phyloP scores from a whole-genome alignment of 139 green algal genomes.

The Astrephomene gubernaculifera region DNA sequence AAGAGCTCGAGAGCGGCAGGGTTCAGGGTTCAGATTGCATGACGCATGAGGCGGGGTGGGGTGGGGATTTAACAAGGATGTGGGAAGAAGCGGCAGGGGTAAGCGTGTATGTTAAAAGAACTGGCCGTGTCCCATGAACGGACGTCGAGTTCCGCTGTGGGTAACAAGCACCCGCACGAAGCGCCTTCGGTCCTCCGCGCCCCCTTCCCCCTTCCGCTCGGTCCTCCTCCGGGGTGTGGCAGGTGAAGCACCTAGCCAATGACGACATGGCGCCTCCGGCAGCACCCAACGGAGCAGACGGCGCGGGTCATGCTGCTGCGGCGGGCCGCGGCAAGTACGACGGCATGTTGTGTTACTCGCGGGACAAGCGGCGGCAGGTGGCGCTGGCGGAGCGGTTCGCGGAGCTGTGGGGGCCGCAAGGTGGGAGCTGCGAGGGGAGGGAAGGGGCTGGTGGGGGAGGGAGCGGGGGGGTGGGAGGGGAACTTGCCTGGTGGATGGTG shows the following conservation, averaged over 20 bases:
- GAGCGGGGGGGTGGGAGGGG: not conserved
- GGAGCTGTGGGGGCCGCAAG: slow-evolving; percentile 43
- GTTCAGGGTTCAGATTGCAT: too few species aligned
- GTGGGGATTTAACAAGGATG: too few species aligned
- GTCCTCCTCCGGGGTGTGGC: not conserved
- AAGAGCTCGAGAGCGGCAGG: too few species aligned
- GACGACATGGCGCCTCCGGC: slow-evolving; percentile 20
- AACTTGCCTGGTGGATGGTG: too few species aligned
- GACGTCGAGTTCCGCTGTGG: too few species aligned
- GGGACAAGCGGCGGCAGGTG: slow-evolving; percentile 76
- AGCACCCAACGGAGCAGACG: too few species aligned
- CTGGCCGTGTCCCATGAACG: too few species aligned
- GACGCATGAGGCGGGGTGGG: too few species aligned
- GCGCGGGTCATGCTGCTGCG: too few species aligned
- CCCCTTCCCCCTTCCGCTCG: not conserved
- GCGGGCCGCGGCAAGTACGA: slow-evolving; percentile 60
- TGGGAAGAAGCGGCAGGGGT: too few species aligned
- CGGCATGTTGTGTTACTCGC: slow-evolving; percentile 61
- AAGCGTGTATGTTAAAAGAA: too few species aligned
- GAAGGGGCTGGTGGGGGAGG: not conserved
- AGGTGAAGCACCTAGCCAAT: slow-evolving; percentile 65
- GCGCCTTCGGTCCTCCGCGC: not conserved
- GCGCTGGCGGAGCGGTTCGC: slow-evolving; percentile 66
- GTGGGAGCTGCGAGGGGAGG: not conserved
- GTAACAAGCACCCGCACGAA: too few species aligned